Percentiles rank a stretch among this genome's conserved stretches.
These are phyloP conservation scores for Spergularia azorica DNA, from an alignment of 179 eudicot genomes.

Conservation along the genomic window DNA sequence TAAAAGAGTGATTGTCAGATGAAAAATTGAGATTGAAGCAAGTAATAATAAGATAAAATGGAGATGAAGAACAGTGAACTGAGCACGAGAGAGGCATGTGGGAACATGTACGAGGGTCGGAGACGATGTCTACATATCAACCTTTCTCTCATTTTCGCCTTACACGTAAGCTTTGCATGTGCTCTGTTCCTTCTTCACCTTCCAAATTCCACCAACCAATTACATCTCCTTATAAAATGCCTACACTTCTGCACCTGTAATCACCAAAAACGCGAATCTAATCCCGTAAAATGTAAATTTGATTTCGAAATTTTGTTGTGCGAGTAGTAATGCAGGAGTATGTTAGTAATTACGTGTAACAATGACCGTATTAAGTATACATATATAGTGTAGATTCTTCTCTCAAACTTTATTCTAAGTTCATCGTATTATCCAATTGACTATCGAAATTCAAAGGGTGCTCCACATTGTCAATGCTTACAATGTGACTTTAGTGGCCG, in stretches of 20 bases:
- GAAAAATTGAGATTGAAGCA: too few relatives aligned
- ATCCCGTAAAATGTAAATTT: too few relatives aligned
- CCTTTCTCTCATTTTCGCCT: background rate
- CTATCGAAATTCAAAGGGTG: constrained; percentile 1
- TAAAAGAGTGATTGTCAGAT: too few relatives aligned
- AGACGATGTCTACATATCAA: constrained; percentile 20
- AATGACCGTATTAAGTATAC: too few relatives aligned
- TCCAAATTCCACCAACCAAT: constrained; percentile 13
- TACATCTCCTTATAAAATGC: background rate
- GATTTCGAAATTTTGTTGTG: too few relatives aligned
- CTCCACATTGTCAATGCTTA: background rate
- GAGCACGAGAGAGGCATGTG: constrained; percentile 24
- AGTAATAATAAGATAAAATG: too few relatives aligned
- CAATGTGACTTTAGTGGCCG: constrained; percentile 6
- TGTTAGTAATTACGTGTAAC: too few relatives aligned
- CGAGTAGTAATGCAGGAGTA: too few relatives aligned
- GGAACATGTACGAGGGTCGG: constrained; percentile 28
- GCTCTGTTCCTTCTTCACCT: constrained; percentile 19
- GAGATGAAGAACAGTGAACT: background rate
- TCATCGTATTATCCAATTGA: background rate
- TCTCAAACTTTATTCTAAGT: too few relatives aligned
- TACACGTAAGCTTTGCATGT: constrained; percentile 22
- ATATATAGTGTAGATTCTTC: too few relatives aligned
- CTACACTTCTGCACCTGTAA: background rate
- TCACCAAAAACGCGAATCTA: background rate